These are phyloP conservation scores for Zygotorulaspora sp. DNA, from an alignment of 805 yeast genomes.

Conservation along the genomic window DNA sequence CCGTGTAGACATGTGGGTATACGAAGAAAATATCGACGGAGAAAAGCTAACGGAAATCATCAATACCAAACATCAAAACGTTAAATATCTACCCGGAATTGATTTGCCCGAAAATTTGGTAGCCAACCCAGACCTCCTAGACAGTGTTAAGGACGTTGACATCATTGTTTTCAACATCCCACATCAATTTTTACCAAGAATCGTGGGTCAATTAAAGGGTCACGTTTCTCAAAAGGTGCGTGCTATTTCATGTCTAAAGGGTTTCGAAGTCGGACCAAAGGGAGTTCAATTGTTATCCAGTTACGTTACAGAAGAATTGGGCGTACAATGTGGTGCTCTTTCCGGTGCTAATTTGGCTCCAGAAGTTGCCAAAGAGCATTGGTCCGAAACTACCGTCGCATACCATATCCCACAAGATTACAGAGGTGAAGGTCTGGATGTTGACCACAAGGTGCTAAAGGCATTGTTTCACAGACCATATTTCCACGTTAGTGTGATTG, in stretches of 20 bases:
- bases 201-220: slow-evolving; percentile 73
- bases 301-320: slow-evolving; percentile 72
- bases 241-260: slow-evolving; percentile 94
- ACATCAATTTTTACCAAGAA: slow-evolving; percentile 84
- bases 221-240: slow-evolving; percentile 64
- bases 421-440: slow-evolving; percentile 44
- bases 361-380: slow-evolving; percentile 90
- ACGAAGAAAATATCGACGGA: slow-evolving; percentile 77
- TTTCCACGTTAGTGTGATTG: slow-evolving; percentile 91
- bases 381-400: slow-evolving; percentile 98
- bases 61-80: slow-evolving; percentile 87
- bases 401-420: slow-evolving; percentile 66
- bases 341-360: slow-evolving; percentile 97
- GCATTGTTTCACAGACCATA: slow-evolving; percentile 93
- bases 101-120: slow-evolving; percentile 78
- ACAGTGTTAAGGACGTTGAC: slow-evolving; percentile 77
- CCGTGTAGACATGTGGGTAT: slow-evolving; percentile 95
- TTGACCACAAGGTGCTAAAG: slow-evolving; percentile 67
- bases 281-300: slow-evolving; percentile 83
- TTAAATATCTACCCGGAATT: slow-evolving; percentile 87
- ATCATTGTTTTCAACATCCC: slow-evolving; percentile 91
- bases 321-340: slow-evolving; percentile 90
- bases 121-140: slow-evolving; percentile 80
- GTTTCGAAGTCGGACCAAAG: slow-evolving; percentile 78
- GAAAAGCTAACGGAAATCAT: slow-evolving; percentile 82